phyloP scores from a whole-genome alignment of 176 grass and related monocot genomes.

The Phyllostachys edulis region DNA sequence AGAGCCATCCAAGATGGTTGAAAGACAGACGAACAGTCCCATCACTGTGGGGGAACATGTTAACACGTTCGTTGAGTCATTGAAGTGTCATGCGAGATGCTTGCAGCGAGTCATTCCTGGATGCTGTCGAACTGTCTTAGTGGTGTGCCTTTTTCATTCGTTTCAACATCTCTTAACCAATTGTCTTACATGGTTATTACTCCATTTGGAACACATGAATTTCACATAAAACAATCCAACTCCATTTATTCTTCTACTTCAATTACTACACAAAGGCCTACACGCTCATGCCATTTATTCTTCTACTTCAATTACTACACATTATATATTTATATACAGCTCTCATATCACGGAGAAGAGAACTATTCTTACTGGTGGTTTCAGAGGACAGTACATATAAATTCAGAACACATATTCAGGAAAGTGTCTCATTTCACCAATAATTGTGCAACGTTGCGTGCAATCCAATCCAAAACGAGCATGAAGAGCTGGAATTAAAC shows the following conservation, averaged over 20 bases:
- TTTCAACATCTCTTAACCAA: background rate
- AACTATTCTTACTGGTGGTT: background rate
- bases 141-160: background rate
- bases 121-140: background rate
- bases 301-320: background rate
- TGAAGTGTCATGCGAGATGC: background rate
- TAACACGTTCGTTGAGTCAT: background rate
- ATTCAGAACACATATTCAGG: background rate
- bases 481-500: background rate
- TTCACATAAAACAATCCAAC: no score
- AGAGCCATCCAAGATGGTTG: background rate
- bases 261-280: background rate
- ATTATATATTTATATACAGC: background rate
- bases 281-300: background rate
- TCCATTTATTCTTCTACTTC: background rate
- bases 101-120: background rate
- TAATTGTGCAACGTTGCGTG: slow-evolving; percentile 15
- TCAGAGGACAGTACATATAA: background rate
- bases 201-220: no score
- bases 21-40: background rate
- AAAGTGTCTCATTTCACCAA: background rate
- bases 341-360: background rate
- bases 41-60: background rate
- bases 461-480: background rate
- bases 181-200: background rate